phyloP scores from a whole-genome alignment of 768 basidiomycete species.

The Paxillus involutus region DNA sequence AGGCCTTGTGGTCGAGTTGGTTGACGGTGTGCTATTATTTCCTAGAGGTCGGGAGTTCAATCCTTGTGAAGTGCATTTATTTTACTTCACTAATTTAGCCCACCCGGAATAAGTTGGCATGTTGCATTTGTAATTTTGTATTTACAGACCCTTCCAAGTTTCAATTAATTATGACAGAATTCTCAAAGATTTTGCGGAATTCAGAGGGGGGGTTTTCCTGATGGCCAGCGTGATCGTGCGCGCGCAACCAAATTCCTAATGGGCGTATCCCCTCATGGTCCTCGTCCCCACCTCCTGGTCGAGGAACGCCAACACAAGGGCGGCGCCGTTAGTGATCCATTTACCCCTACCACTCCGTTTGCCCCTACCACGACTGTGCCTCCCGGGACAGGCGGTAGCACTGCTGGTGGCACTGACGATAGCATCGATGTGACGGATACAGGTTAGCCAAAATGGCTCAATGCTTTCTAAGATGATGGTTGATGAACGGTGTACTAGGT shows the following conservation, averaged over 20 bases:
- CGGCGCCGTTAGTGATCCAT: neutral
- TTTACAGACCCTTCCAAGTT: no score
- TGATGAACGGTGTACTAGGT: constrained; percentile 19
- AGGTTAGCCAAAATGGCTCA: constrained; percentile 25
- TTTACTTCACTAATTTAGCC: no score
- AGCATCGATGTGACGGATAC: constrained; percentile 60
- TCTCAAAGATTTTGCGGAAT: no score
- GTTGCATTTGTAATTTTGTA: no score
- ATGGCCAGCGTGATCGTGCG: constrained; percentile 49
- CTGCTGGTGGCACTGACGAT: constrained; percentile 3
- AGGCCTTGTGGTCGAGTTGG: no score
- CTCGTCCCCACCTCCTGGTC: constrained; percentile 26
- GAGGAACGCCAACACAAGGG: neutral
- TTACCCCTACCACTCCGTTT: no score
- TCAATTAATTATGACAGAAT: no score
- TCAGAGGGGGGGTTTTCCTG: no score
- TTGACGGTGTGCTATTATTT: no score
- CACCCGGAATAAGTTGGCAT: no score
- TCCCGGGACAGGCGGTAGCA: constrained; percentile 8
- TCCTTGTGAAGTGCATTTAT: no score
- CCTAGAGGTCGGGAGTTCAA: no score
- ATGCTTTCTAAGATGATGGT: neutral
- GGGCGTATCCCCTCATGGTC: constrained; percentile 56
- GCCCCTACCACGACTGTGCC: constrained; percentile 11
- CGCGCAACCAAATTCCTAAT: constrained; percentile 57